Conservation (phyloP, 2,329 filamentous ascomycete genomes). For the Lecanicillium sp. region DNA sequence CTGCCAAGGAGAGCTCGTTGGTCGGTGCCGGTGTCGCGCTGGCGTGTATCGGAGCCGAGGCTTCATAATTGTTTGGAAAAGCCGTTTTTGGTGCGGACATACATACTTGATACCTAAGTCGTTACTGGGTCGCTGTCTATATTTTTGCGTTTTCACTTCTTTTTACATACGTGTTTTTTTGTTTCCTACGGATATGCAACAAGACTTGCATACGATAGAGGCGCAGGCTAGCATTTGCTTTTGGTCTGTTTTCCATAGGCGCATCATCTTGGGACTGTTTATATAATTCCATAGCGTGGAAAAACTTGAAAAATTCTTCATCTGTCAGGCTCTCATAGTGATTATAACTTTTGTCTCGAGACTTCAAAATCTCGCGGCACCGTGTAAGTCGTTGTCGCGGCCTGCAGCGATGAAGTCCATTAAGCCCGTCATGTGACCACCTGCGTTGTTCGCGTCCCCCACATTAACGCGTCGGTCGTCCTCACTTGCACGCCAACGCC, state of each 20-base stretch:
- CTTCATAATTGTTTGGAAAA: conserved; percentile 6
- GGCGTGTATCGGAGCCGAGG: conserved; percentile 29
- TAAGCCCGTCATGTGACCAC: conserved; percentile 23
- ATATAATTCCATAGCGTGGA: conserved; percentile 6
- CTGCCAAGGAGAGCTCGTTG: conserved; percentile 66
- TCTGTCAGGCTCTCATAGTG: too few species aligned
- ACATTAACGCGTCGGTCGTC: conserved; percentile 3
- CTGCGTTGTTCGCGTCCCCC: conserved; percentile 28
- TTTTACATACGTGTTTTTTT: conserved; percentile 3
- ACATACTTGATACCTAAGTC: conserved; percentile 7
- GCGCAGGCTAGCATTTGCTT: conserved; percentile 13
- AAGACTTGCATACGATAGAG: conserved; percentile 13
- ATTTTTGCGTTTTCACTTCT: conserved; percentile 6
- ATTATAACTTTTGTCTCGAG: too few species aligned
- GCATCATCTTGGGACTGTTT: conserved; percentile 8
- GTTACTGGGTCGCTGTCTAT: conserved; percentile 1
- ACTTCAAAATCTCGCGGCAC: too few species aligned
- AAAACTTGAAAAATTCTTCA: neutral
- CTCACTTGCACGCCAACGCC: too few species aligned
- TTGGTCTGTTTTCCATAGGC: conserved; percentile 5
- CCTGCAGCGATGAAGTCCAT: too few species aligned
- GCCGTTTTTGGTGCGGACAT: conserved; percentile 1
- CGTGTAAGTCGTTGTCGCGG: too few species aligned
- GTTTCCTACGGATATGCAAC: conserved; percentile 8
- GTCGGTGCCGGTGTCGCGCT: conserved; percentile 68